Percentiles rank a stretch among this genome's conserved stretches.
These are phyloP conservation scores for Arachis stenosperma DNA, from an alignment of 306 rosid species.

Conservation along the genomic window DNA sequence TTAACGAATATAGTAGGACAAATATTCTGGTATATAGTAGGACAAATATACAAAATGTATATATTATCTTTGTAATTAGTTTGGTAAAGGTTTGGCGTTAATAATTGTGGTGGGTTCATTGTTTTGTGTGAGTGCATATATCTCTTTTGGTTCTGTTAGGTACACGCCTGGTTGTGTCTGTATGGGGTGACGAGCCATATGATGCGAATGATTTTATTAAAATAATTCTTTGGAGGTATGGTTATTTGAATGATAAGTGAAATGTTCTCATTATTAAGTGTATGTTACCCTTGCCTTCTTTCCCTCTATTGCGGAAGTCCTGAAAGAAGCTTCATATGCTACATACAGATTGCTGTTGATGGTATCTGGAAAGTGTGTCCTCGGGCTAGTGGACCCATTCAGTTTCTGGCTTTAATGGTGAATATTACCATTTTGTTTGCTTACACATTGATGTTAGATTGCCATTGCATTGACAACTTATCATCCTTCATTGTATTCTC, in stretches of 20 bases:
- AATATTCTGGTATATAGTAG: too few species aligned
- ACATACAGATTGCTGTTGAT: slow-evolving; percentile 86
- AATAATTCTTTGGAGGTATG: too few species aligned
- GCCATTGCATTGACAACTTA: too few species aligned
- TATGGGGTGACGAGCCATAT: too few species aligned
- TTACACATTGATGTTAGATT: too few species aligned
- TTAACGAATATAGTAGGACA: neutral
- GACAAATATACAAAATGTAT: neutral
- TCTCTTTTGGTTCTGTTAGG: too few species aligned
- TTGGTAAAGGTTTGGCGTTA: slow-evolving; percentile 21
- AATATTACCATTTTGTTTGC: neutral
- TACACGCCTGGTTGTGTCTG: too few species aligned
- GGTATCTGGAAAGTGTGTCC: slow-evolving; percentile 90
- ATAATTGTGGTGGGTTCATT: slow-evolving; percentile 34
- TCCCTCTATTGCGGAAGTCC: slow-evolving; percentile 11
- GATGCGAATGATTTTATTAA: too few species aligned
- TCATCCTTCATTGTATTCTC: too few species aligned
- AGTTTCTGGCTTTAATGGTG: slow-evolving; percentile 88
- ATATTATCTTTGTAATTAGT: slow-evolving; percentile 33
- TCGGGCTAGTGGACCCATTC: slow-evolving; percentile 81
- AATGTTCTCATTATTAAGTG: neutral
- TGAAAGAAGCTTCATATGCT: slow-evolving; percentile 27
- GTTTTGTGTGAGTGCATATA: slow-evolving; percentile 19
- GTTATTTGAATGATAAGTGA: too few species aligned
- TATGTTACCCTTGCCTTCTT: neutral